Percentiles rank a stretch among this genome's conserved stretches.
These are phyloP conservation scores for Pseudogymnoascus sp. DNA, from an alignment of 2,329 filamentous ascomycete species.

Conservation along the genomic window DNA sequence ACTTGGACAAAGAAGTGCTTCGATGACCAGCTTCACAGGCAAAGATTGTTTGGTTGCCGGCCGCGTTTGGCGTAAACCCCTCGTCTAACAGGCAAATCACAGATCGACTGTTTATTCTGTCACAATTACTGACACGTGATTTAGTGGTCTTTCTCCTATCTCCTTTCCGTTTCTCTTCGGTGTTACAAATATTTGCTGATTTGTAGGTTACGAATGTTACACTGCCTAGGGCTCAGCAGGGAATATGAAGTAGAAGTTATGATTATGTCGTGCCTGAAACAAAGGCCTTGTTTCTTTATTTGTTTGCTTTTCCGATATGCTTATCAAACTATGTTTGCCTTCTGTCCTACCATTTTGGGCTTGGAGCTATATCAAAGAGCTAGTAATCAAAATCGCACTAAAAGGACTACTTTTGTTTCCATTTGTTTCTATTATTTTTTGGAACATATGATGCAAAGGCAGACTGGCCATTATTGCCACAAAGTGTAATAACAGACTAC, in stretches of 20 bases:
- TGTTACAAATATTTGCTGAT: background rate
- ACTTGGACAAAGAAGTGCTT: slow-evolving; percentile 8
- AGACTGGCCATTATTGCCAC: background rate
- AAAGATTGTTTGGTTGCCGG: slow-evolving; percentile 10
- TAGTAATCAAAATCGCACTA: background rate
- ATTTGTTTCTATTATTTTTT: background rate
- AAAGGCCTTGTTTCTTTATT: slow-evolving; percentile 8
- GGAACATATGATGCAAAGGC: background rate
- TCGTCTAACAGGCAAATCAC: slow-evolving; percentile 11
- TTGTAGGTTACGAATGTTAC: background rate
- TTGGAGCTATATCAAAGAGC: background rate
- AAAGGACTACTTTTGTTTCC: background rate
- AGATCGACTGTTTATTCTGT: slow-evolving; percentile 3
- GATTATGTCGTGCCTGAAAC: background rate
- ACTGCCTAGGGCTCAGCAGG: background rate
- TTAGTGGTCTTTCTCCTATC: background rate
- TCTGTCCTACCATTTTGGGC: background rate
- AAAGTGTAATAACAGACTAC: background rate
- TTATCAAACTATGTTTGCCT: slow-evolving; percentile 1
- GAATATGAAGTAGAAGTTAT: background rate
- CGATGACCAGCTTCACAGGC: slow-evolving; percentile 8
- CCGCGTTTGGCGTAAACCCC: slow-evolving; percentile 11
- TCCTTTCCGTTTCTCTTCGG: background rate
- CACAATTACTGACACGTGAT: background rate
- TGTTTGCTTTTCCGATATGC: background rate